A percentile compares a stretch with the other conserved stretches of the same genome.
Evolutionary conservation across 2,329 filamentous ascomycete genomes (phyloP).

Genomic region (Xylariaceae sp.): DNA sequence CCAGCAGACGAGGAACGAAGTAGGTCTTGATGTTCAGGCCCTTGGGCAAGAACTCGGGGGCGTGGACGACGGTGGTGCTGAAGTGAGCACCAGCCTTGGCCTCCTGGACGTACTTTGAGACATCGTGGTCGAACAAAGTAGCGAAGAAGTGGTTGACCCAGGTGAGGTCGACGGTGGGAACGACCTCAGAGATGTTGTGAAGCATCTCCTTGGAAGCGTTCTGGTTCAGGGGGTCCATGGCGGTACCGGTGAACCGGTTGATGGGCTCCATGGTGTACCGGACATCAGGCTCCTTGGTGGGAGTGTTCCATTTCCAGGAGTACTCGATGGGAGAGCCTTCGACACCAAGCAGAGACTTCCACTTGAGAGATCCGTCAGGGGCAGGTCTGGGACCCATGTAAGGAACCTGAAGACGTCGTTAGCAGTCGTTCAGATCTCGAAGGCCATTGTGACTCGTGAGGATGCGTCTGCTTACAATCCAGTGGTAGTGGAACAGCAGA

Average conservation of each 20-base stretch:
- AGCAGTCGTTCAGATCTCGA: neutral
- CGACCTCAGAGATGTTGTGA: conserved; percentile 1
- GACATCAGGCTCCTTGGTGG: conserved; percentile 5
- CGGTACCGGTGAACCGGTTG: conserved; percentile 14
- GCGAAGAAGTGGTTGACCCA: conserved; percentile 17
- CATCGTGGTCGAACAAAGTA: conserved; percentile 14
- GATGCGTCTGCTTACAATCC: conserved; percentile 5
- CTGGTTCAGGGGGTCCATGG: conserved; percentile 24
- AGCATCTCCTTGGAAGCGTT: conserved; percentile 10
- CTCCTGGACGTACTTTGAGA: conserved; percentile 8
- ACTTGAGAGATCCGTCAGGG: neutral
- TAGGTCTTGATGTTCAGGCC: conserved; percentile 21
- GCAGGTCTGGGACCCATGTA: conserved; percentile 4
- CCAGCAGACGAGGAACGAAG: conserved; percentile 18
- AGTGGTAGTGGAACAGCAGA: conserved; percentile 12
- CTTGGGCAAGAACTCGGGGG: conserved; percentile 8
- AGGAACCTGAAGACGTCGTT: conserved; percentile 3
- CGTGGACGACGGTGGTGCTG: conserved; percentile 7
- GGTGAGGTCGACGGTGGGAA: conserved; percentile 17
- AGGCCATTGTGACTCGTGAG: neutral
- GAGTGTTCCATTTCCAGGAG: conserved; percentile 18
- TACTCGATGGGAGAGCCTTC: conserved; percentile 13
- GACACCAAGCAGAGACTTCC: conserved; percentile 1
- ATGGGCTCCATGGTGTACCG: conserved; percentile 20
- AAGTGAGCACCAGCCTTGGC: conserved; percentile 2